Conservation (phyloP, 192 early-diverging fungal species). For the Phycomyces nitens region DNA sequence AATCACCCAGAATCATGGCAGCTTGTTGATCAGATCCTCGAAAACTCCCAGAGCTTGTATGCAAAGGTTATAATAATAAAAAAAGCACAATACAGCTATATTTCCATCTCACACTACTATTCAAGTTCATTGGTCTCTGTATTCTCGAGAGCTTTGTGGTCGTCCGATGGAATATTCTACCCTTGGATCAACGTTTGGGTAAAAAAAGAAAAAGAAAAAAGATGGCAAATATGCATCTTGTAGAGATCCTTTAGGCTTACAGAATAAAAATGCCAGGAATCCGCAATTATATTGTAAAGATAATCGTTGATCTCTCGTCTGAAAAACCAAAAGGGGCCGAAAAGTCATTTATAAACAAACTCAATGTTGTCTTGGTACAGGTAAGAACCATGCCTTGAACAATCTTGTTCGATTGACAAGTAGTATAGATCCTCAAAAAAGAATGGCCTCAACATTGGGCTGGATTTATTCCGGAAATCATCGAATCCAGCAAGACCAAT, state of each 20-base stretch:
- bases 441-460: slow-evolving; percentile 32
- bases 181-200: slow-evolving; percentile 15
- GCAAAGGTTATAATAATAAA: slow-evolving; percentile 17
- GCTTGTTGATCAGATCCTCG: slow-evolving; percentile 16
- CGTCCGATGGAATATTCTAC: slow-evolving; percentile 25
- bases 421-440: slow-evolving; percentile 19
- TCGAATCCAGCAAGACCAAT: slow-evolving; percentile 17
- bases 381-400: neutral
- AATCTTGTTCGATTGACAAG: neutral
- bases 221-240: no score
- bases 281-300: slow-evolving; percentile 26
- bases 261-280: neutral
- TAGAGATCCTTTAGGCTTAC: no score
- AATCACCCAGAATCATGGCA: slow-evolving; percentile 23
- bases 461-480: slow-evolving; percentile 19
- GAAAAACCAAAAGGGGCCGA: neutral
- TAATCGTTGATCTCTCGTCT: slow-evolving; percentile 12
- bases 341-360: slow-evolving; percentile 15
- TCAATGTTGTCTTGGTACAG: slow-evolving; percentile 22
- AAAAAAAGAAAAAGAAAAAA: neutral
- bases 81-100: neutral
- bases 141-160: slow-evolving; percentile 23
- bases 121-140: slow-evolving; percentile 23
- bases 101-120: neutral
- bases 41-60: slow-evolving; percentile 12